Conservation (phyloP, 768 basidiomycete genomes). For the Harrya chromipes region DNA sequence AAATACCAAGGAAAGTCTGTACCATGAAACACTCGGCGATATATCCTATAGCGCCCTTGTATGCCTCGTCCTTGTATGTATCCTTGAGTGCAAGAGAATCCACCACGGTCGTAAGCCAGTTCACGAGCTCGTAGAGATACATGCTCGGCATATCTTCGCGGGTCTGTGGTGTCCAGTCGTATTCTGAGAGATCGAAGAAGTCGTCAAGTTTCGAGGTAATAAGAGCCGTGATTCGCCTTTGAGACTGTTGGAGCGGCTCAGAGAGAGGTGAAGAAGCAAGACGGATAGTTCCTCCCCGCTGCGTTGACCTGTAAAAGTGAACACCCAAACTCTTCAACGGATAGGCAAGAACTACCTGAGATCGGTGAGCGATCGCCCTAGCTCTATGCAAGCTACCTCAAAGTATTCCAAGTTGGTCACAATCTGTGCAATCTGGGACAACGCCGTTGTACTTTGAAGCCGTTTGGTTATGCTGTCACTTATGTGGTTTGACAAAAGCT, state of each 20-base stretch:
- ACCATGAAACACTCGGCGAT: constrained; percentile 90
- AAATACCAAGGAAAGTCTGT: constrained; percentile 20
- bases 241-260: constrained; percentile 62
- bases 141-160: constrained; percentile 81
- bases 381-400: constrained; percentile 75
- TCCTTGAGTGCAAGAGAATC: constrained; percentile 86
- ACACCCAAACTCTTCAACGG: background rate
- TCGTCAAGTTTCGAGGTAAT: constrained; percentile 92
- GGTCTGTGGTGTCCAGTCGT: constrained; percentile 81
- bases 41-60: constrained; percentile 82
- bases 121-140: constrained; percentile 93
- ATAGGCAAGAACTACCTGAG: constrained; percentile 54
- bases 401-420: constrained; percentile 93
- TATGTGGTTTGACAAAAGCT: constrained; percentile 72
- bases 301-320: constrained; percentile 59
- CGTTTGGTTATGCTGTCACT: constrained; percentile 72
- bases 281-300: constrained; percentile 77
- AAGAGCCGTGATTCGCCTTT: constrained; percentile 71
- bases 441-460: constrained; percentile 69
- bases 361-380: constrained; percentile 80
- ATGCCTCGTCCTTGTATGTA: constrained; percentile 84
- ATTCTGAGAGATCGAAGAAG: constrained; percentile 93
- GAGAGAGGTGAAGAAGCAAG: constrained; percentile 68
- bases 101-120: constrained; percentile 95
- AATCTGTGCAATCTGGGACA: constrained; percentile 91